phyloP scores from a whole-genome alignment of 495 filamentous ascomycete genomes.

The Xanthoparmelia taractica region DNA sequence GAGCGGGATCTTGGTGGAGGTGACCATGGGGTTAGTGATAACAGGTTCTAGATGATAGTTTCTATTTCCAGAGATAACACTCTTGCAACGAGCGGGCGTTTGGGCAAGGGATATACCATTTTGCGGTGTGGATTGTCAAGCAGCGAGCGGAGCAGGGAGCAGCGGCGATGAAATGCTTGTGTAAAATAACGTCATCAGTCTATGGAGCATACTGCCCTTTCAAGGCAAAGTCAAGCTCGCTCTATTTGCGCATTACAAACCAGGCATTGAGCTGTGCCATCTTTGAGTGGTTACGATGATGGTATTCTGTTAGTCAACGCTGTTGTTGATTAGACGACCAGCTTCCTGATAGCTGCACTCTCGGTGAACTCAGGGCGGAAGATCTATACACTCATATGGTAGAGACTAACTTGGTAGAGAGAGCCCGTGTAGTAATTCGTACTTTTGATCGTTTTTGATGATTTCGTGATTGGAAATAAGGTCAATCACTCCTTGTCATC shows the following conservation, averaged over 20 bases:
- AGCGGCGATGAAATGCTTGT: background rate
- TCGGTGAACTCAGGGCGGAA: background rate
- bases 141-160: background rate
- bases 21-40: slow-evolving; percentile 20
- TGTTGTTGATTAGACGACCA: background rate
- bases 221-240: background rate
- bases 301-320: background rate
- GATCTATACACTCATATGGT: background rate
- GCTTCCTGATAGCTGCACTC: background rate
- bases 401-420: background rate
- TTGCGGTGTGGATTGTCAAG: background rate
- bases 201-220: background rate
- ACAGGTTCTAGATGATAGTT: slow-evolving; percentile 14
- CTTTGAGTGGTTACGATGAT: background rate
- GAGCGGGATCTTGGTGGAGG: slow-evolving; percentile 17
- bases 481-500: background rate
- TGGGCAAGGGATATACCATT: slow-evolving; percentile 2
- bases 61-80: background rate
- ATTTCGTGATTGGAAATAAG: background rate
- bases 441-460: background rate
- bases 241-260: background rate
- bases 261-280: background rate
- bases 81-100: background rate
- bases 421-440: background rate
- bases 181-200: background rate